These are phyloP conservation scores for Malus hybrid DNA, from an alignment of 331 rosid species.

Conservation along the genomic window DNA sequence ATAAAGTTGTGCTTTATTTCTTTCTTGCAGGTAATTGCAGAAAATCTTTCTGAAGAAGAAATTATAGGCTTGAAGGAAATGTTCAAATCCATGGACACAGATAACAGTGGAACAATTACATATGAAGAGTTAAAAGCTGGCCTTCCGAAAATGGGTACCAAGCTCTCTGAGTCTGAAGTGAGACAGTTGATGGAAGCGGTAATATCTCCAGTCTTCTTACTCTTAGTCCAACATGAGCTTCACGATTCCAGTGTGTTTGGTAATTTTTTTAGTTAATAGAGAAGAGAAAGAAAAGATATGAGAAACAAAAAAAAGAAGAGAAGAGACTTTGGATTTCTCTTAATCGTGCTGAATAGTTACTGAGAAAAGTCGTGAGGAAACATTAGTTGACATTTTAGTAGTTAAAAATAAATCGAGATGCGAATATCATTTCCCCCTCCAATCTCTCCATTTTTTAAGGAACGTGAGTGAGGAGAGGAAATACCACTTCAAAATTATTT, in stretches of 20 bases:
- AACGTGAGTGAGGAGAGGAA: background rate
- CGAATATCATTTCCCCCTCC: background rate
- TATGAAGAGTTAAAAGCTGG: slow-evolving; percentile 92
- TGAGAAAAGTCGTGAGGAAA: background rate
- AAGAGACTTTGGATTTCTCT: background rate
- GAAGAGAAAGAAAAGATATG: background rate
- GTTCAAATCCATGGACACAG: slow-evolving; percentile 97
- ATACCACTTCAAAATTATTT: background rate
- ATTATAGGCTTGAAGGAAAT: slow-evolving; percentile 91
- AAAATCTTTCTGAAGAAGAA: slow-evolving; percentile 89
- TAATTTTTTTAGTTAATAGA: background rate
- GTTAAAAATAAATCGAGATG: background rate
- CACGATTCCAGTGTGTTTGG: background rate
- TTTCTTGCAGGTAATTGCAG: slow-evolving; percentile 74
- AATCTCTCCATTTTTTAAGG: background rate
- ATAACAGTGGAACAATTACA: slow-evolving; percentile 90
- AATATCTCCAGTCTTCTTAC: slow-evolving; percentile 11
- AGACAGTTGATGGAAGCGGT: slow-evolving; percentile 96
- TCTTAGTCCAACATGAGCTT: background rate
- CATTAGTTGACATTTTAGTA: background rate
- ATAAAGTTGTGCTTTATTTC: background rate
- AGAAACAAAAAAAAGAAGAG: background rate
- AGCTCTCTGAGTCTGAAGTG: slow-evolving; percentile 89
- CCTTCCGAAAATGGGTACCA: slow-evolving; percentile 78
- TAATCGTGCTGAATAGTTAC: background rate